A percentile compares a stretch with the other conserved stretches of the same genome.
phyloP scores from a whole-genome alignment of 1,284 basidiomycete species.

The Malassezia dermatis region DNA sequence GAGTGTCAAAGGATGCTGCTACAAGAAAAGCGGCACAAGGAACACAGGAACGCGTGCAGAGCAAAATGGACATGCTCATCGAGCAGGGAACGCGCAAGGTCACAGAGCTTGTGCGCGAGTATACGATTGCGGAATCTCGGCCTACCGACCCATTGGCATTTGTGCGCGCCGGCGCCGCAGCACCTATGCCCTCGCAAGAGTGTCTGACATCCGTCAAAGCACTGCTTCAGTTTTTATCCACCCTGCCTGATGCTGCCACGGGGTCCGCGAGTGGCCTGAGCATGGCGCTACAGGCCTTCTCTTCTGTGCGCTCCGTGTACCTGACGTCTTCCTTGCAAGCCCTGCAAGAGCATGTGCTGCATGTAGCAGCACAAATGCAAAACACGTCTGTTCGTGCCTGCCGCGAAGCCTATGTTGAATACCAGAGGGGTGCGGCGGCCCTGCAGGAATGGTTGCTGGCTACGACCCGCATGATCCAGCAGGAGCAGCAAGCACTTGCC shows the following conservation, averaged over 20 bases:
- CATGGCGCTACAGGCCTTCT: slow-evolving; percentile 3
- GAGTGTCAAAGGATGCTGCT: slow-evolving; percentile 33
- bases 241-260: background rate
- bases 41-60: slow-evolving; percentile 32
- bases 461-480: slow-evolving; percentile 30
- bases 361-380: slow-evolving; percentile 3
- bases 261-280: background rate
- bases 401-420: slow-evolving; percentile 9
- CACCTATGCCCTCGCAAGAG: slow-evolving; percentile 25
- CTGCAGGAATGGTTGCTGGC: slow-evolving; percentile 27
- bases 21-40: slow-evolving; percentile 18
- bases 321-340: background rate
- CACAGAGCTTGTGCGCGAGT: slow-evolving; percentile 32
- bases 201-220: slow-evolving; percentile 26
- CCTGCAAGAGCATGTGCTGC: background rate
- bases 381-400: slow-evolving; percentile 5
- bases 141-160: slow-evolving; percentile 24
- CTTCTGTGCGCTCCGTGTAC: slow-evolving; percentile 5
- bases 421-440: slow-evolving; percentile 21
- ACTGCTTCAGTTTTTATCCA: slow-evolving; percentile 18
- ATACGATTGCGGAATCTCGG: slow-evolving; percentile 32
- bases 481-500: slow-evolving; percentile 26
- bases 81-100: slow-evolving; percentile 39
- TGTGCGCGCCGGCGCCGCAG: background rate
- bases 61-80: slow-evolving; percentile 37